Percentiles rank a stretch among this genome's conserved stretches.
Evolutionary conservation across 2,329 filamentous ascomycete species (phyloP).

Genomic region (Zalaria sp.): DNA sequence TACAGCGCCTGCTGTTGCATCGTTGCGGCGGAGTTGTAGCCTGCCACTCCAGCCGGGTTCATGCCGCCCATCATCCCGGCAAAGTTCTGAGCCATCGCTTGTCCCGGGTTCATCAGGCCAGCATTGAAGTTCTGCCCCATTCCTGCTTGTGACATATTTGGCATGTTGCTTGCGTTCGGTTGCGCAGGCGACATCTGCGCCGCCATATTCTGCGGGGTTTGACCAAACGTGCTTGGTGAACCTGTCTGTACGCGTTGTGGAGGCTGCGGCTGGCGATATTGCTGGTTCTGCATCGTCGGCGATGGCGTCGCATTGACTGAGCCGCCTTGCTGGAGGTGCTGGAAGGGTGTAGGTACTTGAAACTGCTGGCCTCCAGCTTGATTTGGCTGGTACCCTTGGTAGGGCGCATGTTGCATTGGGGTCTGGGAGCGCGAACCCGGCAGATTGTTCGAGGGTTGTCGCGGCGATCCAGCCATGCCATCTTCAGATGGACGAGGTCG

Average conservation of each 20-base stretch:
- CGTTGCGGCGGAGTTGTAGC: constrained; percentile 22
- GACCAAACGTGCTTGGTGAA: constrained; percentile 72
- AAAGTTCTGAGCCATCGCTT: constrained; percentile 22
- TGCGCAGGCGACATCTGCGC: constrained; percentile 62
- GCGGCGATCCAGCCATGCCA: constrained; percentile 68
- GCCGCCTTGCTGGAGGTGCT: constrained; percentile 68
- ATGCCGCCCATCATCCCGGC: constrained; percentile 9
- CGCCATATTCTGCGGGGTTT: constrained; percentile 53
- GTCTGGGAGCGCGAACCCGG: constrained; percentile 1
- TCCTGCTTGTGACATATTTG: constrained; percentile 4
- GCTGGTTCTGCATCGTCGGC: constrained; percentile 77
- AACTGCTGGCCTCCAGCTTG: constrained; percentile 36
- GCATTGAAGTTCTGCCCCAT: constrained; percentile 27
- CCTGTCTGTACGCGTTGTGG: constrained; percentile 64
- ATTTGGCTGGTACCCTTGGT: constrained; percentile 24
- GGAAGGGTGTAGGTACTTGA: constrained; percentile 57
- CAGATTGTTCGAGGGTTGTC: constrained; percentile 57
- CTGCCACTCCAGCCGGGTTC: constrained; percentile 18
- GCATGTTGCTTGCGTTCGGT: constrained; percentile 50
- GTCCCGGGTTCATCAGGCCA: constrained; percentile 30
- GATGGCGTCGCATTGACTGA: constrained; percentile 81
- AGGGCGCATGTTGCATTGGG: constrained; percentile 50
- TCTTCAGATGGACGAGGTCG: constrained; percentile 71
- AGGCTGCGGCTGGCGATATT: constrained; percentile 54
- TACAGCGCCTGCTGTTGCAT: constrained; percentile 49